Conservation (phyloP, 176 grass and related monocot genomes). For the Thalia dealbata region DNA sequence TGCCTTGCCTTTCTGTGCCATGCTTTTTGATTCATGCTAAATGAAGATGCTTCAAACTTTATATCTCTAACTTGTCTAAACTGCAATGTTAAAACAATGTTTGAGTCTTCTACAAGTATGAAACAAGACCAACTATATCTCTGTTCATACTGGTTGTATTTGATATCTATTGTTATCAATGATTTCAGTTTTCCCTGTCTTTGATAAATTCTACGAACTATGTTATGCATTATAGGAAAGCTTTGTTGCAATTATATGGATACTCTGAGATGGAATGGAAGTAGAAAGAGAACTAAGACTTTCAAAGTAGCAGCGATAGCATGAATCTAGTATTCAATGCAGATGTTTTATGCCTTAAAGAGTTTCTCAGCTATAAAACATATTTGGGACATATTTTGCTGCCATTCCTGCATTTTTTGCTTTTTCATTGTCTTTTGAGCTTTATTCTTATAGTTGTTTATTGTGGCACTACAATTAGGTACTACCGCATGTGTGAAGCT, state of each 20-base stretch:
- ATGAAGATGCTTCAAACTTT: background rate
- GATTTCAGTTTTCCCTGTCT: background rate
- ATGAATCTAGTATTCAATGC: background rate
- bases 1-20: background rate
- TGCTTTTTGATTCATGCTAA: background rate
- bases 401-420: background rate
- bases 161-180: background rate
- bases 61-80: too few relatives aligned
- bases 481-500: constrained; percentile 99
- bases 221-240: background rate
- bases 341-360: background rate
- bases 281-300: background rate
- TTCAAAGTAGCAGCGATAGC: background rate
- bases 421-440: background rate
- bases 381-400: background rate
- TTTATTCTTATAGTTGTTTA: constrained; percentile 8
- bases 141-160: background rate
- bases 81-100: background rate
- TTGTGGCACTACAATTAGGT: constrained; percentile 37
- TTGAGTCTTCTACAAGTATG: background rate
- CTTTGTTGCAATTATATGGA: background rate
- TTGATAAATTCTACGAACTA: background rate
- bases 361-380: background rate
- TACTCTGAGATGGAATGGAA: background rate
- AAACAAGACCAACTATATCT: background rate